Evolutionary conservation across 2,329 filamentous ascomycete genomes (phyloP), one percentile per base, ranked within the genome.

Genomic region (Thielaviopsis punctulata): DNA sequence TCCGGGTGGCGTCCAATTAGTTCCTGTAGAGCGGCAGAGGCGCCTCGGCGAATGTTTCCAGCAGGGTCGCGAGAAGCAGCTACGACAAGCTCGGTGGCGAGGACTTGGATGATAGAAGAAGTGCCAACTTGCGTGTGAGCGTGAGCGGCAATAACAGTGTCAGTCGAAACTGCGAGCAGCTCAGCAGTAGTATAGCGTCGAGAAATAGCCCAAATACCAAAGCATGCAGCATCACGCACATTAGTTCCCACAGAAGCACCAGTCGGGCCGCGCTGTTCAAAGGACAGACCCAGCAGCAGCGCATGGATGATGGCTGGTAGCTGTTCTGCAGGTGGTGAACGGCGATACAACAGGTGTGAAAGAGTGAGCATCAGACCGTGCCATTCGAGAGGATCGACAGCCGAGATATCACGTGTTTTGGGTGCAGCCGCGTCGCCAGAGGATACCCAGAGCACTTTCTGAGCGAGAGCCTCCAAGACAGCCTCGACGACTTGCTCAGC

Each of bases 211-310:
- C 92, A 98, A 22, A 96, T 82, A 6, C 92, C 92, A 63, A 96
- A 98, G 63, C 89, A 95, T 2, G 92, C 87, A 12, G 92, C 90
- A 68, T 98, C 92, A 46, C 92, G 79, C 15, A 98, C 89, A 59
- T 93, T 95, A 1, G 86, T 83, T 1, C 92, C 92, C 10, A 90
- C 73, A 2, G 86, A 89, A 12, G 76, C 80, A n/a, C 92, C 90
- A 2, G 86, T 87, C 0, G 86, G 77, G 45, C 83, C 85, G 54
- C 89, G 77, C 61, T 95, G 87, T 64, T 98, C 89, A 62, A 96
- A 98, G 1, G 80, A 80, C 23, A 96, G 71, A 0, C 87, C 89
- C 9, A 85, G 75, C 0, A 94, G 68, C 15, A 96, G 71, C 2
- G 84, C 81, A 54, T 84, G 80, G 2, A 95, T 71, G 43, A 94